Percentiles rank a stretch among this genome's conserved stretches.
Conservation (phyloP, 495 filamentous ascomycete species). For the Penicillium steckii region DNA sequence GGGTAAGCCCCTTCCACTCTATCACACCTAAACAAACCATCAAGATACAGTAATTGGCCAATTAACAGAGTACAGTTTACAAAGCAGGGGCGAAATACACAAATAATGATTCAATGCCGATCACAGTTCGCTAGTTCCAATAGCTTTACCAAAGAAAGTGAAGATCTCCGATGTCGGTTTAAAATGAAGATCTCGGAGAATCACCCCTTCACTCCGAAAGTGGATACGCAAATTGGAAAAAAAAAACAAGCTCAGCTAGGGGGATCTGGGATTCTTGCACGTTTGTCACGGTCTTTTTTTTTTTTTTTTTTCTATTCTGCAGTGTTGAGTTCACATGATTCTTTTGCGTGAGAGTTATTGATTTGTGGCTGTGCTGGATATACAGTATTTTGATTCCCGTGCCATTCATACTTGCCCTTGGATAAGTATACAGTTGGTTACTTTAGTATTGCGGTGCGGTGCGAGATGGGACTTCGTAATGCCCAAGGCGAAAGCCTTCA, state of each 20-base stretch:
- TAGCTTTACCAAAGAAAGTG: neutral
- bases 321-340: too few species aligned
- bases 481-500: constrained; percentile 11
- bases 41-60: too few species aligned
- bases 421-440: neutral
- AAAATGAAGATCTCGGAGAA: neutral
- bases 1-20: too few species aligned
- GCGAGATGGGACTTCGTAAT: constrained; percentile 4
- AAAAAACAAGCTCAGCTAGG: neutral
- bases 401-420: neutral
- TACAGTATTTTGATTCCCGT: too few species aligned
- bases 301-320: neutral
- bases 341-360: too few species aligned
- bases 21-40: too few species aligned
- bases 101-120: neutral
- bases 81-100: neutral
- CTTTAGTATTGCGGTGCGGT: neutral
- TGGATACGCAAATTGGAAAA: neutral
- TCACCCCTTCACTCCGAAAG: neutral
- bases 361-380: neutral
- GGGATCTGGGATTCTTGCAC: neutral
- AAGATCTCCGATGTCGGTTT: neutral
- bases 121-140: neutral
- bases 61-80: too few species aligned
- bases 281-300: neutral